Evolutionary conservation across 371 early-diverging fungal species (phyloP).

Genomic region (Mortierella sp.): DNA sequence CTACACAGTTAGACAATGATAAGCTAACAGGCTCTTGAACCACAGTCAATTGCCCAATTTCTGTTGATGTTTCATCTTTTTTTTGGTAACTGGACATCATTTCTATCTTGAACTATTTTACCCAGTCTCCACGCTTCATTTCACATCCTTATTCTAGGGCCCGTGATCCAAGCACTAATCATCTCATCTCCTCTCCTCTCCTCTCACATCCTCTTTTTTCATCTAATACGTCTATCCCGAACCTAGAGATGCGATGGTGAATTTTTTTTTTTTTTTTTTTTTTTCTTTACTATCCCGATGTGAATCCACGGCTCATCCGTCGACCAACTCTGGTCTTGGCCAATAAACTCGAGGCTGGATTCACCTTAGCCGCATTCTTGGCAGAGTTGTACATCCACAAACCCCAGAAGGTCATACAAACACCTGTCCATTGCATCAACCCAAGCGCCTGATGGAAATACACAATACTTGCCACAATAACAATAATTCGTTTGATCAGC

Average conservation of each 20-base stretch:
- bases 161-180: too few species aligned
- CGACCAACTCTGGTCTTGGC: constrained; percentile 30
- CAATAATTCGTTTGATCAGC: constrained; percentile 89
- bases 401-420: constrained; percentile 83
- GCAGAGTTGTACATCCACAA: constrained; percentile 88
- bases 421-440: constrained; percentile 75
- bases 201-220: not conserved
- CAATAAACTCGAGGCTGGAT: constrained; percentile 26
- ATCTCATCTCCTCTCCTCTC: not conserved
- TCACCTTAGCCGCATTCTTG: constrained; percentile 59
- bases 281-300: constrained; percentile 6
- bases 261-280: constrained; percentile 18
- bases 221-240: too few species aligned
- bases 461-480: constrained; percentile 85
- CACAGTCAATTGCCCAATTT: too few species aligned
- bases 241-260: constrained; percentile 7
- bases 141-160: too few species aligned
- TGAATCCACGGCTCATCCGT: constrained; percentile 32
- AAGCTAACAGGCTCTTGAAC: too few species aligned
- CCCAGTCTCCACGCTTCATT: too few species aligned
- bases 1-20: too few species aligned
- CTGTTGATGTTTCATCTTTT: too few species aligned
- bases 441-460: constrained; percentile 85
- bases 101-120: too few species aligned
- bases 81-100: too few species aligned